Base-by-base conservation (phyloP, 202 grass and related monocot genomes). In the Brachypodium distachyon region DNA sequence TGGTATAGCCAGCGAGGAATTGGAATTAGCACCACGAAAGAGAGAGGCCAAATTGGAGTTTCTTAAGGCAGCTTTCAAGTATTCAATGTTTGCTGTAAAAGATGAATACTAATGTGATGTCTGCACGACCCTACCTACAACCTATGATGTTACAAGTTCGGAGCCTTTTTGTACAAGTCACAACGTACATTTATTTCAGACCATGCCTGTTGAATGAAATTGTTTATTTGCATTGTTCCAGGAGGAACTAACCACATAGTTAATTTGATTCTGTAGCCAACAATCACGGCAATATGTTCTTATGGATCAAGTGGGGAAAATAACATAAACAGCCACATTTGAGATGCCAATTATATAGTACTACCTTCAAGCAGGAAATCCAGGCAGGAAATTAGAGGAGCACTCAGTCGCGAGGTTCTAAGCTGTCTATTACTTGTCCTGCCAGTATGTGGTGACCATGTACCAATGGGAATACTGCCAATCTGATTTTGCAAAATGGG, bases 331-430 rank as follows among this genome's bases (percentile, higher is more conserved):
- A 34, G 0, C 32, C 70, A 7, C 61, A 81, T 61, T 61, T 74
- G 5, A 82, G 78, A 85, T 62, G 7, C 76, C 78, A 82, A 74
- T n/a, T 50, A 66, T 3, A 33, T 76, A 64, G 23, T 87, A 91
- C 89, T 87, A 91, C 89, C 81, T 87, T 87, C 67, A 77, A 91
- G 84, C 47, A 91, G 60, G 6, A 87, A 63, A 84, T 91, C 81
- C n/a, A 91, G 60, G 52, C 81, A 87, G 49, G 84, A 78, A 87
- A 77, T 87, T 62, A 91, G 61, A 64, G 81, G 52, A 59, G 84
- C 70, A 84, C 49, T 79, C 31, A 59, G 52, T 51, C 34, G 73
- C 44, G 71, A 85, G 65, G 85, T 91, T 65, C 46, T 81, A 40
- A 91, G 85, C 19, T 78, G 85, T 61, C 73, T 87, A 25, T 32